Evolutionary conservation across 345 rosid genomes (phyloP).

Genomic region (Eucalyptus coolabah): DNA sequence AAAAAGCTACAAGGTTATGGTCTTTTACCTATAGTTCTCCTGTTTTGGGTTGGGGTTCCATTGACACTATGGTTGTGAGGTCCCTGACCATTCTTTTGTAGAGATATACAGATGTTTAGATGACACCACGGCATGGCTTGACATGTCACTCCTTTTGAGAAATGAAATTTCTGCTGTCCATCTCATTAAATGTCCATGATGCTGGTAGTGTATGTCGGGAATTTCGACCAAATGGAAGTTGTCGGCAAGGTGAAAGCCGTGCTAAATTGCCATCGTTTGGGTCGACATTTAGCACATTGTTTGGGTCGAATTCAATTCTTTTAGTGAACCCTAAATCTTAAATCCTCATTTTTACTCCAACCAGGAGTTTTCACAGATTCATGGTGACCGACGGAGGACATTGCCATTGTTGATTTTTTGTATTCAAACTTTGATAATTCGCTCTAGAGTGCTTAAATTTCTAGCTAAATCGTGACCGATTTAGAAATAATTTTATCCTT

Average conservation of each 20-base stretch:
- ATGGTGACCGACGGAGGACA: not conserved
- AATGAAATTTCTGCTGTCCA: not conserved
- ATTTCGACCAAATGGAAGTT: not conserved
- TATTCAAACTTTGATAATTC: not conserved
- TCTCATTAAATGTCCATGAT: not conserved
- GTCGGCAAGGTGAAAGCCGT: not conserved
- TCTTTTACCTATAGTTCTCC: not conserved
- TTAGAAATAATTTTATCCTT: not conserved
- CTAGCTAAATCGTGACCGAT: not conserved
- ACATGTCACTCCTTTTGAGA: not conserved
- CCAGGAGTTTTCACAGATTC: not conserved
- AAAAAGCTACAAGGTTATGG: not conserved
- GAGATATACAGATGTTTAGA: not conserved
- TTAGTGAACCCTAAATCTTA: not conserved
- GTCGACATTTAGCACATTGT: too few species aligned
- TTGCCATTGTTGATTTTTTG: not conserved
- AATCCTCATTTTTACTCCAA: not conserved
- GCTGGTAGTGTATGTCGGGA: not conserved
- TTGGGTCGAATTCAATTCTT: not conserved
- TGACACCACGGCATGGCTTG: not conserved
- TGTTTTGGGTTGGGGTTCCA: not conserved
- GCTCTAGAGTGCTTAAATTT: not conserved
- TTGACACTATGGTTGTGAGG: not conserved
- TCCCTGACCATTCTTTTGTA: not conserved
- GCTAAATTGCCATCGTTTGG: not conserved